A percentile compares a stretch with the other conserved stretches of the same genome.
Conservation (phyloP, 371 early-diverging fungal genomes). For the Dinochytrium kinnereticum region DNA sequence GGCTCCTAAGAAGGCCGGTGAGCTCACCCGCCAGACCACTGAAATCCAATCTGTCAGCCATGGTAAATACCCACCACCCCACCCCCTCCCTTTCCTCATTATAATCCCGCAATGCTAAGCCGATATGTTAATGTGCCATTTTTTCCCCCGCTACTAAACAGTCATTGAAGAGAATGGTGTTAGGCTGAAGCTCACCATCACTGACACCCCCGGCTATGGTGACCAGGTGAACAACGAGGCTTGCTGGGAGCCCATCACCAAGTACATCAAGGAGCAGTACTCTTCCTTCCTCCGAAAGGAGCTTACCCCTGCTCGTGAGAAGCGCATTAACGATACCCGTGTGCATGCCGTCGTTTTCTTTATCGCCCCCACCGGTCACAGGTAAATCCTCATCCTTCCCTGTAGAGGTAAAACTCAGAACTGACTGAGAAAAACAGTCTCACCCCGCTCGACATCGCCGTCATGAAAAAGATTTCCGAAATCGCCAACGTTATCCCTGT, state of each 20-base stretch:
- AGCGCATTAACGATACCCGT: constrained; percentile 79
- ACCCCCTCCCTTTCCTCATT: neutral
- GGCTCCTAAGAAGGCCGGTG: constrained; percentile 40
- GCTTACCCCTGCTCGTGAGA: constrained; percentile 55
- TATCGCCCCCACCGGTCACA: constrained; percentile 84
- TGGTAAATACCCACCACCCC: constrained; percentile 23
- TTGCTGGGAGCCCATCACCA: constrained; percentile 94
- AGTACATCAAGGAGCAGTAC: constrained; percentile 96
- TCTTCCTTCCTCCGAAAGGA: constrained; percentile 90
- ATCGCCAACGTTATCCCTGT: constrained; percentile 90
- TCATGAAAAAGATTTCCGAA: constrained; percentile 81
- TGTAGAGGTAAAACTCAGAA: neutral
- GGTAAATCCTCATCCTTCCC: constrained; percentile 51
- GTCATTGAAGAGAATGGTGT: constrained; percentile 92
- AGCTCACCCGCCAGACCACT: constrained; percentile 49
- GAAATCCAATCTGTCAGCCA: constrained; percentile 64
- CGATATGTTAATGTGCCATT: too few species aligned
- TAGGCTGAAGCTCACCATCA: constrained; percentile 84
- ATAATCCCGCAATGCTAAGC: neutral
- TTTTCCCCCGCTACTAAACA: constrained; percentile 6
- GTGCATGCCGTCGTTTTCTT: constrained; percentile 88
- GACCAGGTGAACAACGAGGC: constrained; percentile 88
- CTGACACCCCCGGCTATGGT: constrained; percentile 90
- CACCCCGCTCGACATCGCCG: constrained; percentile 81
- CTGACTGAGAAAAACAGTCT: constrained; percentile 72